Evolutionary conservation across 169 alveolate species (phyloP).

Genomic region (Plasmodium relictum): DNA sequence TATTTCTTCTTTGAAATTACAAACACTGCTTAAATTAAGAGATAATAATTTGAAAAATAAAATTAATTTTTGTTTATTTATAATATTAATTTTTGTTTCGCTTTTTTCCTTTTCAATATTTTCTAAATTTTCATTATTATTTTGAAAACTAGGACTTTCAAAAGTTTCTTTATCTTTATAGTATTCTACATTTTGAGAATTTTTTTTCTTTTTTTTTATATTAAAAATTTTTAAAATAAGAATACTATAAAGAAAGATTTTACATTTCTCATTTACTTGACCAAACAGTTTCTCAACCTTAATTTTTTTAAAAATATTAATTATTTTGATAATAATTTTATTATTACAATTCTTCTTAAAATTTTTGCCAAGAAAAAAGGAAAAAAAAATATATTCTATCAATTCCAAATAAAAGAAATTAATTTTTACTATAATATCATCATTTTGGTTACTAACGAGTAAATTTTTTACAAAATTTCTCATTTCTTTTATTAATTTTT

Average conservation of each 20-base stretch:
- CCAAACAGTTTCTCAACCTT: slow-evolving; percentile 2
- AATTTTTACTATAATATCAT: background rate
- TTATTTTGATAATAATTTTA: background rate
- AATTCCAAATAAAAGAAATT: slow-evolving; percentile 38
- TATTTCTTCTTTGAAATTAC: background rate
- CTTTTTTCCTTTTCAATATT: background rate
- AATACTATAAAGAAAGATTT: slow-evolving; percentile 9
- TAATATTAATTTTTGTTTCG: background rate
- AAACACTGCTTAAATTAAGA: background rate
- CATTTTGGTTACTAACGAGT: background rate
- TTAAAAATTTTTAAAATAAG: slow-evolving; percentile 7
- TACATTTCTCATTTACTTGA: slow-evolving; percentile 10
- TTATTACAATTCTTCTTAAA: background rate
- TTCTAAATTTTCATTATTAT: background rate
- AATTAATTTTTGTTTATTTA: slow-evolving; percentile 5
- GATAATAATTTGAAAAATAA: slow-evolving; percentile 25
- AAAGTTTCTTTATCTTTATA: background rate
- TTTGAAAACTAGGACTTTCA: background rate
- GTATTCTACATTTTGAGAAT: background rate
- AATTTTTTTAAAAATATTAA: background rate
- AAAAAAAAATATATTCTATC: slow-evolving; percentile 46
- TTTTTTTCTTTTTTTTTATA: background rate
- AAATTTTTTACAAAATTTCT: slow-evolving; percentile 1
- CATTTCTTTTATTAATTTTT: background rate
- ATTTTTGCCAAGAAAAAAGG: slow-evolving; percentile 14